These are phyloP conservation scores for Irpex sp. DNA, from an alignment of 1,284 basidiomycete genomes.

Conservation along the genomic window DNA sequence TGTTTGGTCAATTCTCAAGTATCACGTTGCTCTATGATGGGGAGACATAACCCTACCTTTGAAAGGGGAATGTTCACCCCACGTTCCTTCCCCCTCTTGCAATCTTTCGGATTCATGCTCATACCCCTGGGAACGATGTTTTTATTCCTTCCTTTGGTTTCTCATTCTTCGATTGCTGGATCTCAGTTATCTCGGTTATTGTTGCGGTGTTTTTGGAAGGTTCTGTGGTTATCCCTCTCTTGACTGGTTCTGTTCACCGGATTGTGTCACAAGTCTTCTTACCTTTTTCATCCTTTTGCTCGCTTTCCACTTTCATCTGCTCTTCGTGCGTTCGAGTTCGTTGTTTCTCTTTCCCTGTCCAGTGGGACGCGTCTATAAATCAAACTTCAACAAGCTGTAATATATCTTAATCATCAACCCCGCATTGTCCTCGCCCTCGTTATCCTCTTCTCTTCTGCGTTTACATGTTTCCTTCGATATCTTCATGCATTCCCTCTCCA, in stretches of 20 bases:
- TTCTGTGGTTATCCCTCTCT: too few relatives aligned
- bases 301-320: neutral
- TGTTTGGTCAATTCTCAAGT: slow-evolving; percentile 84
- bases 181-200: too few relatives aligned
- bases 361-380: neutral
- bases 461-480: neutral
- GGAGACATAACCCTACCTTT: slow-evolving; percentile 34
- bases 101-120: neutral
- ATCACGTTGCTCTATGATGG: slow-evolving; percentile 86
- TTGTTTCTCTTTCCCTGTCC: neutral
- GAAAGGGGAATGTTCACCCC: too few relatives aligned
- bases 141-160: too few relatives aligned
- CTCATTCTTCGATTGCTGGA: too few relatives aligned
- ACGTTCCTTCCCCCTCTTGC: neutral
- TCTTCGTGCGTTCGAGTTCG: neutral
- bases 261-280: too few relatives aligned
- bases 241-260: too few relatives aligned
- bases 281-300: neutral
- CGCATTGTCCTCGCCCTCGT: neutral
- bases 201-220: too few relatives aligned
- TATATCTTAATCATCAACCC: neutral
- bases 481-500: neutral
- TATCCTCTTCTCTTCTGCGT: neutral
- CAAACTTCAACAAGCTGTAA: neutral
- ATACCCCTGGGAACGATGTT: too few relatives aligned